These are phyloP conservation scores for Naganishia vishniacii DNA, from an alignment of 768 basidiomycete genomes.

Conservation along the genomic window DNA sequence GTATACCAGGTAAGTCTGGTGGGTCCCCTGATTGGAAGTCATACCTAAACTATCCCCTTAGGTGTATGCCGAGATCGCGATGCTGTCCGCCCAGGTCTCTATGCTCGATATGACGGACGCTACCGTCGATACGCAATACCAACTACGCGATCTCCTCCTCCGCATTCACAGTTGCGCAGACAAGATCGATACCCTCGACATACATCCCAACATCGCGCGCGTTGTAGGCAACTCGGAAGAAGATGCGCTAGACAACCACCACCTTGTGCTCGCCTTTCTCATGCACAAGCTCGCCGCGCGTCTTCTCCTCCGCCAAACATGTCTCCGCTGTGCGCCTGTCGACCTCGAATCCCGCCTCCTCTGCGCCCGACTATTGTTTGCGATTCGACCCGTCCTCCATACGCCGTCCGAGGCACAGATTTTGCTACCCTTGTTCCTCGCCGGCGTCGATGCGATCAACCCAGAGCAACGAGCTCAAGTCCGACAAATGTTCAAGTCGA, in stretches of 20 bases:
- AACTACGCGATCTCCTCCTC: neutral
- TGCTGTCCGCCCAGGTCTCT: conserved; percentile 2
- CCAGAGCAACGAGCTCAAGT: conserved; percentile 1
- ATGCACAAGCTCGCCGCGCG: conserved; percentile 22
- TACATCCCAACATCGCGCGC: neutral
- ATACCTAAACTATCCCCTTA: neutral
- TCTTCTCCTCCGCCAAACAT: conserved; percentile 16
- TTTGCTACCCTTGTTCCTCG: conserved; percentile 19
- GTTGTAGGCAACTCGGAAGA: conserved; percentile 1
- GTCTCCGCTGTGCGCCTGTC: conserved; percentile 2
- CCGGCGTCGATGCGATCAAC: conserved; percentile 17
- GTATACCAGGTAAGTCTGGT: conserved; percentile 18
- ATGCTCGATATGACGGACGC: neutral
- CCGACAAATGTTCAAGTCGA: conserved; percentile 15
- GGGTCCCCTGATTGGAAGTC: neutral
- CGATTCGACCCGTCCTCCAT: conserved; percentile 12
- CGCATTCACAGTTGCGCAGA: neutral
- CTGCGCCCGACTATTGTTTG: conserved; percentile 17
- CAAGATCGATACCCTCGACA: conserved; percentile 21
- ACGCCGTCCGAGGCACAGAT: conserved; percentile 22
- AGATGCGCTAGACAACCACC: conserved; percentile 21
- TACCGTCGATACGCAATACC: conserved; percentile 4
- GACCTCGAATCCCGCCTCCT: conserved; percentile 17
- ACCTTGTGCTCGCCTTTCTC: conserved; percentile 17
- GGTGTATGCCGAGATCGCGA: conserved; percentile 16